Conservation (phyloP, 192 early-diverging fungal genomes). For the Dimargaris cristalligena region DNA sequence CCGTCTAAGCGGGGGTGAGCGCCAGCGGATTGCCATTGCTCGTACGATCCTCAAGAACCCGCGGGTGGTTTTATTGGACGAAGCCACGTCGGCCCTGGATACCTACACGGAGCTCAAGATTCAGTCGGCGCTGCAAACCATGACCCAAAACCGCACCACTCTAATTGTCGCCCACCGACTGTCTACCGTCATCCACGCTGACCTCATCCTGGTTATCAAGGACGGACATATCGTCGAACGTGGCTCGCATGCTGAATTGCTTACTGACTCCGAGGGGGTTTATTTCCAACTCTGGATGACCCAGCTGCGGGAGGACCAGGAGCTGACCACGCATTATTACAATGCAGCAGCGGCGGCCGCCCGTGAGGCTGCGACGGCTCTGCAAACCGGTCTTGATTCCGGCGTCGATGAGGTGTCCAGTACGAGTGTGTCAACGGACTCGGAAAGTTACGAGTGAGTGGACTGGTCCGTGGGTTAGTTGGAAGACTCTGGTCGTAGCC, state of each 20-base stretch:
- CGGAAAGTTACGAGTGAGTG: too few species aligned
- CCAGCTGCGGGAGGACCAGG: constrained; percentile 51
- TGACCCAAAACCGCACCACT: constrained; percentile 71
- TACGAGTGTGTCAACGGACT: too few species aligned
- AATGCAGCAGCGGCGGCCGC: too few species aligned
- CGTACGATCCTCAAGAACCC: constrained; percentile 88
- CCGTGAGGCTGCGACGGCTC: too few species aligned
- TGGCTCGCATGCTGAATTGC: constrained; percentile 64
- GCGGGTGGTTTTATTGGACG: constrained; percentile 75
- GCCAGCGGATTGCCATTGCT: constrained; percentile 83
- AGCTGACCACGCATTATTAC: constrained; percentile 7
- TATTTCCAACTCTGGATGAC: constrained; percentile 89
- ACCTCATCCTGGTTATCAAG: constrained; percentile 73
- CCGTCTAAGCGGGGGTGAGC: constrained; percentile 81
- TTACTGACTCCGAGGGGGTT: constrained; percentile 34
- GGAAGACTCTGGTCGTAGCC: too few species aligned
- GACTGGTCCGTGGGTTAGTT: too few species aligned
- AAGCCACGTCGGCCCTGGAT: constrained; percentile 81
- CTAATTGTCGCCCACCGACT: constrained; percentile 76
- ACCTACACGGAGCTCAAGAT: constrained; percentile 77
- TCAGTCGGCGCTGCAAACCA: constrained; percentile 57
- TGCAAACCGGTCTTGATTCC: too few species aligned
- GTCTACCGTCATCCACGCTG: constrained; percentile 68
- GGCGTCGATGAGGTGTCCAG: too few species aligned
- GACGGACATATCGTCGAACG: constrained; percentile 66